Evolutionary conservation across 208 protist species (phyloP), one percentile per base, ranked within the genome.

Genomic region (Trypanosoma grayi): DNA sequence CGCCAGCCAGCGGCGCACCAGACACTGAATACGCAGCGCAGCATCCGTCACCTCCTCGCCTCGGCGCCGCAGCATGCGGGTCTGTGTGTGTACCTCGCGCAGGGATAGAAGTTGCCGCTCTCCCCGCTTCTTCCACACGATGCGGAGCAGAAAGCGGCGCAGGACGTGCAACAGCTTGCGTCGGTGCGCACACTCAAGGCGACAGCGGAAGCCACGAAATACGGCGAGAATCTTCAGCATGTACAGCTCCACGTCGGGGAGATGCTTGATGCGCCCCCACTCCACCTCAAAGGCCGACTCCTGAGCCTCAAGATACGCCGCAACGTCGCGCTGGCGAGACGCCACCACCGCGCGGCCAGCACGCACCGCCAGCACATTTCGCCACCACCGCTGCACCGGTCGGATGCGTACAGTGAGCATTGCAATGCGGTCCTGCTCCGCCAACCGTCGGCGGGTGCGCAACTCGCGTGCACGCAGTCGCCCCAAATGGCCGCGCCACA

Each of bases 11-110:
- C 18, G 39, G 31, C 83, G 81, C 41, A 60, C 75, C 31, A 47
- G 54, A 10, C 61, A 60, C 45, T 93, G 83, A 16, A 93, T 67
- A 13, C 73, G 68, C 13, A 73, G 18, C 20, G 66, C 56, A 7
- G 87, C 87, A 31, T 79, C 75, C 1, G 56, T 44, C 13, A 85
- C 83, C 44, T 86, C 81, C 63, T 90, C 81, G 0, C 70, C 66
- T 8, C 77, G 72, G 24, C 79, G 71, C 63, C 55, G 36, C 58
- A 75, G 28, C 9, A 56, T 43, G 30, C 73, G 57, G 25, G 4
- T 7, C 0, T 51, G 34, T 20, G 25, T 11, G 2, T 51, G 70
- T 11, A 75, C 73, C 37, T 66, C 56, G n/a, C 66, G 70, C 18
- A 88, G 58, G 10, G 25, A 20, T 44, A 59, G 31, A 10, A 78